Percentiles rank a stretch among this genome's conserved stretches.
These are phyloP conservation scores for Nannochloris sp. DNA, from an alignment of 139 green algal species.

Conservation along the genomic window DNA sequence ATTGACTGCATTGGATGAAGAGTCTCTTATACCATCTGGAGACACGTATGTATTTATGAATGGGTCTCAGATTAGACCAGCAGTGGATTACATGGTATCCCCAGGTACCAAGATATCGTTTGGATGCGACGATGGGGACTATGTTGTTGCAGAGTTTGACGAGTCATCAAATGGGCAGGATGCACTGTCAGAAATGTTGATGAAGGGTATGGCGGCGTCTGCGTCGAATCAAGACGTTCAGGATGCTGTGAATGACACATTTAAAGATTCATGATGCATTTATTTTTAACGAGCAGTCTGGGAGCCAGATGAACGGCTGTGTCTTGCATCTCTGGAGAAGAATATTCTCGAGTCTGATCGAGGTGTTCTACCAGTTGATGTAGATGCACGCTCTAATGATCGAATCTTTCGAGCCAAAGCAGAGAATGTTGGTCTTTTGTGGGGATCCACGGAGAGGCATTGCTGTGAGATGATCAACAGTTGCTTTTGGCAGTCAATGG, in stretches of 20 bases:
- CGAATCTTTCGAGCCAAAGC: neutral
- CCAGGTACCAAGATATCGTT: neutral
- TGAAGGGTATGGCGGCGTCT: slow-evolving; percentile 12
- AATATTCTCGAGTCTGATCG: slow-evolving; percentile 3
- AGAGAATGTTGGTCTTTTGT: slow-evolving; percentile 9
- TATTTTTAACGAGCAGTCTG: neutral
- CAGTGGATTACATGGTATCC: slow-evolving; percentile 11
- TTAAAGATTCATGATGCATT: neutral
- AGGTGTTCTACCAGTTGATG: neutral
- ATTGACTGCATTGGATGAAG: slow-evolving; percentile 13
- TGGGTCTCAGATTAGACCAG: slow-evolving; percentile 15
- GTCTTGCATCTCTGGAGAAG: slow-evolving; percentile 2
- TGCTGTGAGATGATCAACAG: slow-evolving; percentile 19
- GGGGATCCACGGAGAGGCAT: slow-evolving; percentile 5
- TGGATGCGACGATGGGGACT: neutral
- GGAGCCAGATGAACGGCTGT: too few species aligned
- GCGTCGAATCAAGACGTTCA: too few species aligned
- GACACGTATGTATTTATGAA: slow-evolving; percentile 24
- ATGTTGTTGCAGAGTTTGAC: slow-evolving; percentile 10
- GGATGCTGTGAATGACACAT: neutral
- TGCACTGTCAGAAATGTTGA: slow-evolving; percentile 9
- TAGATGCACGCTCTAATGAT: neutral
- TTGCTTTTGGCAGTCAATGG: slow-evolving; percentile 17
- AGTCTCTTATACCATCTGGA: slow-evolving; percentile 17
- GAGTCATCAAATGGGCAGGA: neutral